Base-by-base conservation (phyloP, 1,139 yeast genomes). In the Magnusiomyces fungicola region DNA sequence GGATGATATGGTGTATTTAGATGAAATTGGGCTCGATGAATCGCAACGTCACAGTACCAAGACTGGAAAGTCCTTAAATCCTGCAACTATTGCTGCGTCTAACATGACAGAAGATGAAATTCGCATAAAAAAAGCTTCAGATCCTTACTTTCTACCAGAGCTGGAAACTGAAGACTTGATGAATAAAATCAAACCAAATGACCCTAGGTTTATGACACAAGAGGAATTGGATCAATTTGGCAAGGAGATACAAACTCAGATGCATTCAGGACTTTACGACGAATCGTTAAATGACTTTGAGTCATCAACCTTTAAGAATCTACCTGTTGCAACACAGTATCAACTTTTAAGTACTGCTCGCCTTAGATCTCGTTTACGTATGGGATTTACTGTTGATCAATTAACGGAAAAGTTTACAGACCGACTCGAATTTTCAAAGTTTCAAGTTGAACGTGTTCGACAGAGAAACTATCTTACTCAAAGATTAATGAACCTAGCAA, bases 371-470 rank as follows among this genome's bases (percentile, higher is more conserved):
- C 71, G 99, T 50, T 75, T 94, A 63, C 80, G 99, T 69, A 83
- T 94, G 95, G 99, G 99, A 0, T 88, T 84, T 61, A 75, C 90
- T 0, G 87, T 88, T 53, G 92, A 86, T 16, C 97, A 94, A 61
- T 69, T 94, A 27, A 86, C 87, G 56, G 71, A 76, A 3, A 69
- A 88, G 52, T 94, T 92, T 59, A 94, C 96, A 0, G 75, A 86
- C 60, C 79, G 89, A 50, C 76, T 87, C 79, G 97, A 89, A 53
- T 94, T 94, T 61, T 89, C 97, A 18, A 81, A 78, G 59, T 94
- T 94, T 64, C 99, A 94, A 65, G 86, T 94, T 54, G 81, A 86
- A 58, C 87, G 92, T 75, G 97, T 94, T 1, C 86, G 88, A 56
- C 88, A 88, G 64, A 74, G 99, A 55, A 94, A 94, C 63, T 89